Evolutionary conservation across 208 protist genomes (phyloP), one percentile per base, ranked within the genome.

Genomic region (Trypanosoma rangeli): DNA sequence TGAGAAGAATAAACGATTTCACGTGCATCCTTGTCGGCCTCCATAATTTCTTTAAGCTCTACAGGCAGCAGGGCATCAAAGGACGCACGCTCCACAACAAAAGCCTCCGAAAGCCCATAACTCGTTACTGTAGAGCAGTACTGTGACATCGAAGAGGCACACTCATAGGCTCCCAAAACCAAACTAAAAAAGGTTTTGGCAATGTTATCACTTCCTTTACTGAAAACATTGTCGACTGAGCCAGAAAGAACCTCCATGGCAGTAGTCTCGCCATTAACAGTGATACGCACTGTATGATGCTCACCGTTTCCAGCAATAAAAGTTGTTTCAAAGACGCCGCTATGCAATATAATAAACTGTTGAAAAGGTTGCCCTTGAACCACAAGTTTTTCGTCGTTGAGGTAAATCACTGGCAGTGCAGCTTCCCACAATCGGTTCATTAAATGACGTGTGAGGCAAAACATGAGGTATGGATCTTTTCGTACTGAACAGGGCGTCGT

Each of bases 81-180:
- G 52, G 79, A 76, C 12, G 77, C 48, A 39, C 64, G 62, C 18
- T 92, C 79, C 26, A 96, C 75, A 3, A 90, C 74, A 59, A 86
- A 86, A 26, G 86, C 90, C 63, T 96, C 86, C 8, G 86, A 87
- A 7, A 93, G 58, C 0, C 88, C 87, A 55, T 89, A 87, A 55
- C 90, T 94, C 26, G 81, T 89, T 1, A 86, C 85, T 1, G 86
- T 92, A 55, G 78, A 90, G 1, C 68, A 78, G 68, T 92, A 93
- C 64, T 94, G 85, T 3, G 84, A 68, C 10, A 86, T 73, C 18
- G 63, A 77, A 20, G 78, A 75, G 24, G 83, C 82, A 39, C 86
- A 90, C 57, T 96, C 90, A 61, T 94, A 96, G 1, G 85, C 87
- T 0, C 90, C 90, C 55, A 96, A 73, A 24, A 92, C 79, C 20